phyloP scores from a whole-genome alignment of 1,284 basidiomycete species.

The Ustilago vetiveriae region DNA sequence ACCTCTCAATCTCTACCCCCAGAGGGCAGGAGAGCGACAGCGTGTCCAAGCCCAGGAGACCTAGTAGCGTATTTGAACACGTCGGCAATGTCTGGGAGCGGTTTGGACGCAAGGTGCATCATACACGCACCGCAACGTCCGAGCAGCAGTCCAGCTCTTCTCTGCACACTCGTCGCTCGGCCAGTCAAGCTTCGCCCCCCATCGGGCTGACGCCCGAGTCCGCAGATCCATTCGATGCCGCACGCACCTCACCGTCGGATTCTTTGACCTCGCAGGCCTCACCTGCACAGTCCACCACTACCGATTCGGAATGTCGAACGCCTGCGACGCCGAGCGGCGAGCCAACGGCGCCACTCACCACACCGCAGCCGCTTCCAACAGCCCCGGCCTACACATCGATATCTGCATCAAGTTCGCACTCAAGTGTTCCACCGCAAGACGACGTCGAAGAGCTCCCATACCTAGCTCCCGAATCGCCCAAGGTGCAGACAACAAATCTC shows the following conservation, averaged over 20 bases:
- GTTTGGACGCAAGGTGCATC: slow-evolving; percentile 52
- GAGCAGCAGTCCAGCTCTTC: slow-evolving; percentile 30
- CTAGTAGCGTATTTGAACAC: slow-evolving; percentile 61
- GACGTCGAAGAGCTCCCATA: slow-evolving; percentile 41
- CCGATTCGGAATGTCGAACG: slow-evolving; percentile 33
- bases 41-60: slow-evolving; percentile 24
- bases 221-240: slow-evolving; percentile 13
- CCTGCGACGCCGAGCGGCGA: slow-evolving; percentile 26
- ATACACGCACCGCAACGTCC: slow-evolving; percentile 29
- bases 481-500: background rate
- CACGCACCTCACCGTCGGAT: slow-evolving; percentile 17
- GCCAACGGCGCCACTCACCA: slow-evolving; percentile 11
- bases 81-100: slow-evolving; percentile 58
- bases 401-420: background rate
- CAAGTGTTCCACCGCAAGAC: slow-evolving; percentile 10
- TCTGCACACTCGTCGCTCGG: slow-evolving; percentile 17
- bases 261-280: slow-evolving; percentile 32
- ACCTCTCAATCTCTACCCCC: slow-evolving; percentile 6
- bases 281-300: slow-evolving; percentile 28
- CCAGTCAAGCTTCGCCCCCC: slow-evolving; percentile 28
- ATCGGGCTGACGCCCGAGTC: slow-evolving; percentile 24
- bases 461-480: slow-evolving; percentile 24
- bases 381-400: slow-evolving; percentile 27
- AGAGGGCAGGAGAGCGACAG: slow-evolving; percentile 18
- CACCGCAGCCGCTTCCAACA: slow-evolving; percentile 26